Evolutionary conservation across 2,329 filamentous ascomycete species (phyloP), one percentile per base, ranked within the genome.

Genomic region (Curvularia verruculosa): DNA sequence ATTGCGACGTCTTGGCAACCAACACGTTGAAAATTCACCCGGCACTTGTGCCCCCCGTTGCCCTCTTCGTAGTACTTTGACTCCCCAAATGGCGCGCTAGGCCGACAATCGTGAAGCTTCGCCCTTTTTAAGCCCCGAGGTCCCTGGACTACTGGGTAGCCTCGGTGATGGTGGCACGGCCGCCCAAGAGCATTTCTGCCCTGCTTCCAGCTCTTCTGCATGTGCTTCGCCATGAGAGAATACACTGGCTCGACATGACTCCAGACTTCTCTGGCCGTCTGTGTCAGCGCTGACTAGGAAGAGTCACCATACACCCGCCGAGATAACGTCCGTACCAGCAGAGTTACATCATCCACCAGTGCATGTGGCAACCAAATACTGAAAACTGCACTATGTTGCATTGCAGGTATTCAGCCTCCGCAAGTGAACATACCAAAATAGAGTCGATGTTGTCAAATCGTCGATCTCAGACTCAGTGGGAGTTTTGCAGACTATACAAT

Each of bases 1-100:
- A 52, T 45, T 52, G 54, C 50, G 48, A 60, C 34, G 48, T 45
- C 55, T 58, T 58, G 55, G 55, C 55, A 26, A 40, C 36, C 55
- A 26, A 40, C 36, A 53, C 43, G 23, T 34, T 29, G 49, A 54
- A 50, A 34, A 50, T 24, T 47, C 45, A 50, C 34, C 39, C 46
- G 46, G 39, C 34, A 49, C 34, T 28, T 46, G 34, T 21, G 18
- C 21, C 13, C 40, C 28, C 18, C 24, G 26, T 18, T 26, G 9
- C 26, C 21, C 19, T 19, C 12, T n/a, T n/a, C n/a, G n/a, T 52
- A 7, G 18, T 12, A 8, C 29, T 18, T 36, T 24, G 3, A 24
- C 45, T 21, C 18, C 15, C 8, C 5, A 39, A 26, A 9, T 19
- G 21, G 29, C 5, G 29, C 19, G 37, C 37, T 31, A n/a, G 43